Evolutionary conservation across 345 rosid species (phyloP).

Genomic region (Firmiana major): DNA sequence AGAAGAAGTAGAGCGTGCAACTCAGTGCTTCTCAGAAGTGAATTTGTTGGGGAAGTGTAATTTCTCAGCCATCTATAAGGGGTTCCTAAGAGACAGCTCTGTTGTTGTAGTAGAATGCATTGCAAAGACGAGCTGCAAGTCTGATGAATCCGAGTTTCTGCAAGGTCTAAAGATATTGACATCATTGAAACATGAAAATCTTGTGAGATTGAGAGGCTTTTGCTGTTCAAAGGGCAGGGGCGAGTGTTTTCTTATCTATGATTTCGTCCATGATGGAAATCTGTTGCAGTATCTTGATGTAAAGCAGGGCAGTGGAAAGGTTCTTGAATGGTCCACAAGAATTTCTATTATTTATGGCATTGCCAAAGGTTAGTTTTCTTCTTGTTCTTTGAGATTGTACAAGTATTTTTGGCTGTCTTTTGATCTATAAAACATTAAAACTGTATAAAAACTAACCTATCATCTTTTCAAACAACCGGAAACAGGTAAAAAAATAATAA

Average conservation of each 20-base stretch:
- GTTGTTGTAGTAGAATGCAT: constrained; percentile 70
- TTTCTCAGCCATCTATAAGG: constrained; percentile 74
- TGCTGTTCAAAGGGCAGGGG: constrained; percentile 96
- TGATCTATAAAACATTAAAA: neutral
- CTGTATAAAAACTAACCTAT: neutral
- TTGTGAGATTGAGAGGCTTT: constrained; percentile 79
- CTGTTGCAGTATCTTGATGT: constrained; percentile 74
- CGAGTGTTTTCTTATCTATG: constrained; percentile 84
- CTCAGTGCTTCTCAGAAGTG: constrained; percentile 78
- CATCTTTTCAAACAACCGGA: neutral
- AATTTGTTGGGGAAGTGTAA: constrained; percentile 74
- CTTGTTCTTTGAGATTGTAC: neutral
- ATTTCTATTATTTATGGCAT: constrained; percentile 71
- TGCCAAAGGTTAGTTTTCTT: constrained; percentile 61
- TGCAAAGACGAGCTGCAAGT: constrained; percentile 80
- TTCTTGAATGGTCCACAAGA: constrained; percentile 89
- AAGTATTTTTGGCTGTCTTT: neutral
- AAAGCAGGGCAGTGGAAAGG: constrained; percentile 45
- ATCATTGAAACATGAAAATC: constrained; percentile 68
- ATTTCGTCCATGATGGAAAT: constrained; percentile 80
- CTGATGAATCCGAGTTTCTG: constrained; percentile 73
- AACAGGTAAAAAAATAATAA: neutral
- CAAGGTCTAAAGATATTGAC: constrained; percentile 75
- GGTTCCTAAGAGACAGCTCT: constrained; percentile 83
- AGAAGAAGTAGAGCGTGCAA: constrained; percentile 91